A percentile compares a stretch with the other conserved stretches of the same genome.
Conservation (phyloP, 306 rosid genomes). For the Prunus persica region Prunus_persica_NCBIv2 NC_034010.1:17545001-17545500, state of each 20-base stretch:
- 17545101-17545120: no score
- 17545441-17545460: constrained; percentile 28
- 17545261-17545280: neutral
- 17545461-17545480: constrained; percentile 26
- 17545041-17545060: no score
- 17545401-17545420: neutral
- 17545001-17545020: neutral
- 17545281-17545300: neutral
- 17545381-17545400: constrained; percentile 2
- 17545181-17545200: neutral
- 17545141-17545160: no score
- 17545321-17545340: neutral
- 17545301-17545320: neutral
- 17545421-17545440: no score
- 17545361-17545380: constrained; percentile 21
- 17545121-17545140: no score
- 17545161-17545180: no score
- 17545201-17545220: neutral
- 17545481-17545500: constrained; percentile 16
- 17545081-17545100: no score
- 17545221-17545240: constrained; percentile 20
- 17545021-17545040: no score
- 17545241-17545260: constrained; percentile 15
- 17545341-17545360: neutral
- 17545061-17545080: no score